These are phyloP conservation scores for Selenicereus undatus DNA, from an alignment of 148 eudicot genomes.

Conservation along the genomic window DNA sequence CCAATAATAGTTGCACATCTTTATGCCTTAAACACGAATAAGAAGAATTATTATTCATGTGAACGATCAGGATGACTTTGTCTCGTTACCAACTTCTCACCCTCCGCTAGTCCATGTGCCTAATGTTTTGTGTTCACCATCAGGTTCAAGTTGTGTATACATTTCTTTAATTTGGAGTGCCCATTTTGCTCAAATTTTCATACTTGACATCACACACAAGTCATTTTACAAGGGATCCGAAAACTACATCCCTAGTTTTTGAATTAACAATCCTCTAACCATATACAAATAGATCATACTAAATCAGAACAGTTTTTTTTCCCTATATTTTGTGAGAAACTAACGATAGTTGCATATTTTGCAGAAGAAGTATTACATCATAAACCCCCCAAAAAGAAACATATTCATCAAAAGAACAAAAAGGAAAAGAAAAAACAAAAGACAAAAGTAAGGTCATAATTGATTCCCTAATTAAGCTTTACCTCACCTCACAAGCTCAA, in stretches of 20 bases:
- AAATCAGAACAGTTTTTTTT: background rate
- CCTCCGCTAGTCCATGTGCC: too few species aligned
- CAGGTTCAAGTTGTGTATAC: background rate
- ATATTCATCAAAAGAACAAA: background rate
- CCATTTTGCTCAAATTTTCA: background rate
- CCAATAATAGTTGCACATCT: background rate
- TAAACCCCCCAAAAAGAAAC: background rate
- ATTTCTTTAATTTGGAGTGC: background rate
- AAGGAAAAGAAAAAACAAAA: background rate
- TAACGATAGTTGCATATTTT: conserved; percentile 4
- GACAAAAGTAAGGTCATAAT: background rate
- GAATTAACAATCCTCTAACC: background rate
- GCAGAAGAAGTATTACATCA: conserved; percentile 1
- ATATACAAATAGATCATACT: background rate
- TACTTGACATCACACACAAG: background rate
- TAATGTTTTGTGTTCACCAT: background rate
- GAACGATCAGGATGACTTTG: too few species aligned
- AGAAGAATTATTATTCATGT: too few species aligned
- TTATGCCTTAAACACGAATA: background rate
- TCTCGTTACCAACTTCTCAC: too few species aligned
- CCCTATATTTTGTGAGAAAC: background rate
- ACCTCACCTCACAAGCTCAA: conserved; percentile 27
- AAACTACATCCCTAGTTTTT: background rate
- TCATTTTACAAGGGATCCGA: background rate
- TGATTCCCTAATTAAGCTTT: background rate